Evolutionary conservation across 164 flowering plant genomes (phyloP).

Genomic region (Paratinospora sagittata): DNA sequence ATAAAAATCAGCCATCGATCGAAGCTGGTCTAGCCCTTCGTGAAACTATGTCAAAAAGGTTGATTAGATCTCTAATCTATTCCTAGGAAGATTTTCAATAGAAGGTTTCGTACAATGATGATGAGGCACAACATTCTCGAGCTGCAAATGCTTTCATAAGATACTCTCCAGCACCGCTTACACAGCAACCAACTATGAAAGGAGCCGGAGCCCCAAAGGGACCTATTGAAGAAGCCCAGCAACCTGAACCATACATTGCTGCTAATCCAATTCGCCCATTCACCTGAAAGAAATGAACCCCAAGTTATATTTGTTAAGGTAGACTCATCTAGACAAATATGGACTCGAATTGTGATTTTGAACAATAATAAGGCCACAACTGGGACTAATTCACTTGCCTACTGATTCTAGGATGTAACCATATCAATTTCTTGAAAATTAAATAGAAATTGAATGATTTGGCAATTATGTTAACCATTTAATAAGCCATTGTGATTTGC

Average conservation of each 20-base stretch:
- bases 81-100: not conserved
- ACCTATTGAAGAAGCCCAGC: slow-evolving; percentile 87
- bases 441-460: too few species aligned
- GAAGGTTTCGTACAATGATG: slow-evolving; percentile 52
- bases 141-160: slow-evolving; percentile 91
- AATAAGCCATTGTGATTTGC: too few species aligned
- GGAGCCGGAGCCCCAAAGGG: slow-evolving; percentile 77
- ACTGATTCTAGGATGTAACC: too few species aligned
- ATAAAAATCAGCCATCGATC: not conserved
- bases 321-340: not conserved
- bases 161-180: slow-evolving; percentile 82
- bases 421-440: too few species aligned
- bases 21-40: not conserved
- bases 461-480: too few species aligned
- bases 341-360: not conserved
- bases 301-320: too few species aligned
- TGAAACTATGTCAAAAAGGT: not conserved
- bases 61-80: not conserved
- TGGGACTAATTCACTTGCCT: too few species aligned
- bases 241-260: slow-evolving; percentile 85
- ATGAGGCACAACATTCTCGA: slow-evolving; percentile 73
- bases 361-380: too few species aligned
- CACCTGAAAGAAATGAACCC: slow-evolving; percentile 38
- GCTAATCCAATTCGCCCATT: slow-evolving; percentile 93
- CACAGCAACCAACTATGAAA: slow-evolving; percentile 71